phyloP scores from a whole-genome alignment of 108 stramenopile species.

The Pseudonitzschia multistriata region DNA sequence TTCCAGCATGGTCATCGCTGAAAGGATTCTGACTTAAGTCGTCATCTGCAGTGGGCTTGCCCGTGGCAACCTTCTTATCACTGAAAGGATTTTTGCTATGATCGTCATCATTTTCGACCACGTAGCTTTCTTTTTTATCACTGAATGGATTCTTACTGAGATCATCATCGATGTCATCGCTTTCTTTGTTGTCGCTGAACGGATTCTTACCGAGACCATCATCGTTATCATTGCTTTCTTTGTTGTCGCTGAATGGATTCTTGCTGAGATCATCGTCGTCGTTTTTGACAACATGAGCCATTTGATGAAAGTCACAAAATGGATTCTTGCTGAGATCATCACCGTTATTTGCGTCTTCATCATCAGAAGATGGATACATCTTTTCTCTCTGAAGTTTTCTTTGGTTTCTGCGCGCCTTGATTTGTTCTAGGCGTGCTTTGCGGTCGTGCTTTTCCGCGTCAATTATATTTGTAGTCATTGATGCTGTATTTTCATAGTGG shows the following conservation, averaged over 20 bases:
- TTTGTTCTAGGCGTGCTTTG: not conserved
- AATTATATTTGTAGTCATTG: not conserved
- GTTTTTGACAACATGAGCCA: not conserved
- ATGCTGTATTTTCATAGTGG: not conserved
- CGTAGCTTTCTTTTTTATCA: not conserved
- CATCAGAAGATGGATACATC: constrained; percentile 12
- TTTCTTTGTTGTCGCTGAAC: not conserved
- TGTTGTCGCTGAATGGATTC: constrained; percentile 2
- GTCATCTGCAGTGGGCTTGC: not conserved
- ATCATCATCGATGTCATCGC: not conserved
- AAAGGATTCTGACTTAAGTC: constrained; percentile 15
- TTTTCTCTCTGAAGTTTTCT: not conserved
- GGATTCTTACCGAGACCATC: constrained; percentile 3
- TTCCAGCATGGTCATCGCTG: not conserved
- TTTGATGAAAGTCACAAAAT: too few relatives aligned
- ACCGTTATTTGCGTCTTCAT: not conserved
- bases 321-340: not conserved
- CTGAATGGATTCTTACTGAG: constrained; percentile 15
- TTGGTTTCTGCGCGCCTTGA: not conserved
- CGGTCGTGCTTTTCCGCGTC: not conserved
- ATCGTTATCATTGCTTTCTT: not conserved
- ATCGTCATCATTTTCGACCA: not conserved
- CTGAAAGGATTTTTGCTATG: constrained; percentile 12
- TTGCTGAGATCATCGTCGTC: constrained; percentile 11
- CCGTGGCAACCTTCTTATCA: not conserved